Evolutionary conservation across 345 rosid genomes (phyloP).

Genomic region (Populus deltoides): DNA sequence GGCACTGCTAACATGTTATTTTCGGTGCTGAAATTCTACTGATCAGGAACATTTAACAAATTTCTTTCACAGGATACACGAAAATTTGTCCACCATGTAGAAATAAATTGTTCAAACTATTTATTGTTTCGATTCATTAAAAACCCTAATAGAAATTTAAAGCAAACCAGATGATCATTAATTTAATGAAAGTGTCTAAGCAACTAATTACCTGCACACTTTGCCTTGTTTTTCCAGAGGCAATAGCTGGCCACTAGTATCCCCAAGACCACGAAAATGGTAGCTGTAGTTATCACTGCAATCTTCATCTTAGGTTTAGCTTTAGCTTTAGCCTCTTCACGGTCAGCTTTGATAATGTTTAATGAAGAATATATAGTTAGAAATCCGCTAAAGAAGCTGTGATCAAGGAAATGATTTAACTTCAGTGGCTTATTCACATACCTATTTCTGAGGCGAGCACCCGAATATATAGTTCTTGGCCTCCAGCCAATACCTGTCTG

Average conservation of each 20-base stretch:
- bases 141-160: no score
- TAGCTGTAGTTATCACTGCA: background rate
- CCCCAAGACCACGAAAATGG: background rate
- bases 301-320: background rate
- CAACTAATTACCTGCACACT: background rate
- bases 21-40: background rate
- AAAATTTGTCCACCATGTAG: no score
- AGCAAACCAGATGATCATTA: background rate
- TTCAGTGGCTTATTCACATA: background rate
- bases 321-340: background rate
- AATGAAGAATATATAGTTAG: background rate
- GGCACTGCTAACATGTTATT: background rate
- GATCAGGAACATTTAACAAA: background rate
- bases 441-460: conserved; percentile 18
- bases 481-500: background rate
- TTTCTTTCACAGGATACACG: background rate
- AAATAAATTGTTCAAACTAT: background rate
- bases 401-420: background rate
- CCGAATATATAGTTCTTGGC: conserved; percentile 8
- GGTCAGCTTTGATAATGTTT: background rate
- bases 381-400: background rate
- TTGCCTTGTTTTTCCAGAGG: background rate
- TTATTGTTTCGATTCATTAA: background rate
- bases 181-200: background rate
- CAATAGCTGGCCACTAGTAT: background rate